Base-by-base conservation (phyloP, 345 rosid genomes). In the Rubroshorea leprosula region DNA sequence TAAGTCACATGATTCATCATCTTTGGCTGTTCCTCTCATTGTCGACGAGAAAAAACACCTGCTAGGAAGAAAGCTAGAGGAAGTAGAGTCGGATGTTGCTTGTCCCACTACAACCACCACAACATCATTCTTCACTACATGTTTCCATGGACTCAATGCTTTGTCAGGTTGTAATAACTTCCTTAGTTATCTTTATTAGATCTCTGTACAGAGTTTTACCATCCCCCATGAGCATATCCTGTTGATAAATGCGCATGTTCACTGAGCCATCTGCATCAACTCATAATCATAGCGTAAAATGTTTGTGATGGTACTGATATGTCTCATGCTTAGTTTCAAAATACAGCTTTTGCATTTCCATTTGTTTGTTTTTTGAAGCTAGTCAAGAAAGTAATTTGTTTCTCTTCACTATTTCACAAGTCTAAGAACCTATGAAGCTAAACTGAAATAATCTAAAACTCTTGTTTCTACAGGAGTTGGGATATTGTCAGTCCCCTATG, bases 401-500 rank as follows among this genome's bases (percentile, higher is more conserved):
- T 35, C 11, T 1, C 12, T 35, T n/a, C n/a, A n/a, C n/a, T n/a
- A n/a, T 35, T 29, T 29, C 9, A 41, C 16, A 41, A 41, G 2
- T 41, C 16, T 6, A 41, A 41, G 45, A 2, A 41, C 45, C 9
- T n/a, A n/a, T 11, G 3, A 11, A 55, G 24, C 45, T 20, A 20
- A 6, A 18, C 12, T 20, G 27, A 6, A 20, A 14, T 35, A n/a
- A 2, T 35, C 18, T 22, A 5, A 17, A 58, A 43, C 50, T n/a
- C 15, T 12, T 23, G 6, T 49, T 15, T n/a, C 5, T 52, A n/a
- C 80, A 91, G 98, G 96, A 66, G 89, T 88, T 25, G 96, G 98
- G 41, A 84, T 91, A 64, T 74, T 91, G 55, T 88, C 98, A 9
- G 77, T 79, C 35, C 89, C 96, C 17, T 84, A 83, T 64, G 98